Percentiles rank a stretch among this genome's conserved stretches.
Evolutionary conservation across 1,284 basidiomycete genomes (phyloP).

Genomic region (Veloboletus limbatus): DNA sequence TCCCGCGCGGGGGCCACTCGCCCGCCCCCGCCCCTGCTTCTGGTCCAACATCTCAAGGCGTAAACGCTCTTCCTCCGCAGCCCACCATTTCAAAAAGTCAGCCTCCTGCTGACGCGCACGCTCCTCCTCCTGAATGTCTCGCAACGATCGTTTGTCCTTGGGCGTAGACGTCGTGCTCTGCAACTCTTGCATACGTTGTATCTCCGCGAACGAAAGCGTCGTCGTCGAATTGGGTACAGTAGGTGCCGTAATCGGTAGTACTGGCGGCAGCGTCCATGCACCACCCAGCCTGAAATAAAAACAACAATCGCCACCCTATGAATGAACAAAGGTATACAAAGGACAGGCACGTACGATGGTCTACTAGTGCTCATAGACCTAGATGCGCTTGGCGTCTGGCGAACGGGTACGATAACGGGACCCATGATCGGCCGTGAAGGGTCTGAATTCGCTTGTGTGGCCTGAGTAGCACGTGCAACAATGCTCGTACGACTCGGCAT

Average conservation of each 20-base stretch:
- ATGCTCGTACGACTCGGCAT: background rate
- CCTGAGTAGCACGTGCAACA: too few relatives aligned
- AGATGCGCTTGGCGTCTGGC: constrained; percentile 37
- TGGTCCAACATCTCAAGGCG: constrained; percentile 11
- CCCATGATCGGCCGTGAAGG: constrained; percentile 43
- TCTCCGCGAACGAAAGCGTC: constrained; percentile 71
- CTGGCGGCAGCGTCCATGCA: constrained; percentile 58
- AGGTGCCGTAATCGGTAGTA: constrained; percentile 41
- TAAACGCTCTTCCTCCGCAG: constrained; percentile 72
- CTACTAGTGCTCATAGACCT: constrained; percentile 22
- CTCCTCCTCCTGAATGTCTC: constrained; percentile 88
- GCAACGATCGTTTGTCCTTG: constrained; percentile 61
- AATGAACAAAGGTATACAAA: background rate
- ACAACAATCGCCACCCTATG: background rate
- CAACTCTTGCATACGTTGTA: constrained; percentile 75
- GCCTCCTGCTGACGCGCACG: constrained; percentile 67
- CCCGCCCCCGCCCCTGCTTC: background rate
- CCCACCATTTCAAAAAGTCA: constrained; percentile 86
- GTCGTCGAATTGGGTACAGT: constrained; percentile 28
- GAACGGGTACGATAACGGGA: constrained; percentile 57
- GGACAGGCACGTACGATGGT: constrained; percentile 45
- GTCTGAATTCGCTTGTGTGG: constrained; percentile 12
- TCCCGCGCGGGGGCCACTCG: background rate
- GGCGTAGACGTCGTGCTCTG: constrained; percentile 39
- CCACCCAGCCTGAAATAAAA: constrained; percentile 30